Conservation (phyloP, 2,329 filamentous ascomycete species). For the Phyllosticta paracitricarpa region DNA sequence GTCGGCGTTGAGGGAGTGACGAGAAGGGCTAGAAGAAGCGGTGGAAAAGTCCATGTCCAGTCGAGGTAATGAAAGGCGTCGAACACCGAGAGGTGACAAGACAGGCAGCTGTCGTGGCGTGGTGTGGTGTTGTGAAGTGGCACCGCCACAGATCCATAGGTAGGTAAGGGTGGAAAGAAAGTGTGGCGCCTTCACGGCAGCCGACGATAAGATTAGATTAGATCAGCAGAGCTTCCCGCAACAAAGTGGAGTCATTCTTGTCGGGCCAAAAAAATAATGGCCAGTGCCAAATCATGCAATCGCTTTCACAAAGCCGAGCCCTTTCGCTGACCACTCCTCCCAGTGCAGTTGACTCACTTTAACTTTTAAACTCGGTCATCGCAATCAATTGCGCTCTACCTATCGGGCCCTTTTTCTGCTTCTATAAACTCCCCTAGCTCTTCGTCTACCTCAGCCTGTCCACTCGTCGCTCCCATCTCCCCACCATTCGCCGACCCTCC, state of each 20-base stretch:
- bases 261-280: background rate
- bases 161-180: too few species aligned
- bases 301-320: background rate
- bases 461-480: background rate
- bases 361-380: background rate
- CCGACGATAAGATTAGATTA: background rate
- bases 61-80: too few species aligned
- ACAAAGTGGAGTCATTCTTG: background rate
- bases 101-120: too few species aligned
- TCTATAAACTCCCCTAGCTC: background rate
- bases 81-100: too few species aligned
- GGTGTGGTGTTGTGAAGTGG: too few species aligned
- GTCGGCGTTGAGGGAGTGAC: too few species aligned
- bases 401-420: conserved; percentile 7
- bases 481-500: conserved; percentile 1
- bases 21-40: too few species aligned
- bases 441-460: background rate
- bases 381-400: conserved; percentile 9
- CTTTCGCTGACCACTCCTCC: background rate
- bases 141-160: too few species aligned
- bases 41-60: too few species aligned
- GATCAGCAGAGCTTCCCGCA: background rate
- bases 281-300: background rate
- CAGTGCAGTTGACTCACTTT: conserved; percentile 1
- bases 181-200: background rate